phyloP scores from a whole-genome alignment of 306 rosid species.

The Pyrus betulifolia region DNA sequence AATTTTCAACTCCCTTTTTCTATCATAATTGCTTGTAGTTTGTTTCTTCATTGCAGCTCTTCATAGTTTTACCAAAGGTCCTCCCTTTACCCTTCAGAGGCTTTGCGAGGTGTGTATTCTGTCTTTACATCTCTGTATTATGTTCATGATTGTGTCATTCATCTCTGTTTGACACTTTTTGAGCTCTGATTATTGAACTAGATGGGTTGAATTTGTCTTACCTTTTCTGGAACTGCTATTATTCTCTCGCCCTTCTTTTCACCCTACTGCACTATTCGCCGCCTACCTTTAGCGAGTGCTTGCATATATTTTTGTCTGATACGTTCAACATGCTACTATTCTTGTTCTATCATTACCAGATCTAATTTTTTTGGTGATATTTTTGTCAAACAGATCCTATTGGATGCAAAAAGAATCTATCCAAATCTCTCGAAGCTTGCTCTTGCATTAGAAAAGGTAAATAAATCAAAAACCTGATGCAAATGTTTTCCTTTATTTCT shows the following conservation, averaged over 20 bases:
- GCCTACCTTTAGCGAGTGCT: no score
- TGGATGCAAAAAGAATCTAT: constrained; percentile 67
- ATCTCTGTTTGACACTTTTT: not conserved
- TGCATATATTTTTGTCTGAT: no score
- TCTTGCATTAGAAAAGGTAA: constrained; percentile 92
- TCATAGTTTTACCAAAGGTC: constrained; percentile 69
- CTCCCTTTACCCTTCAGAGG: constrained; percentile 95
- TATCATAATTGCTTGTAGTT: not conserved
- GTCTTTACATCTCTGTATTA: not conserved
- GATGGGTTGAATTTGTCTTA: not conserved
- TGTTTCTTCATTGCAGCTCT: constrained; percentile 55
- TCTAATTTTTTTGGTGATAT: not conserved
- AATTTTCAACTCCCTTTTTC: not conserved
- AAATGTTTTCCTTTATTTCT: not conserved
- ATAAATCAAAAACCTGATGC: not conserved
- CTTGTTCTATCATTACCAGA: not conserved
- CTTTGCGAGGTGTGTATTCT: constrained; percentile 62
- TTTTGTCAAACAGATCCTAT: constrained; percentile 54
- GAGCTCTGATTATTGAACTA: not conserved
- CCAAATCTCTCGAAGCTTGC: constrained; percentile 89
- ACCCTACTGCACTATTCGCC: no score
- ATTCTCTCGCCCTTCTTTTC: no score
- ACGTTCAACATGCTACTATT: no score
- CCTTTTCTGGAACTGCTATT: not conserved
- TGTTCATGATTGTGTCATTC: not conserved